Evolutionary conservation across 495 filamentous ascomycete genomes (phyloP).

Genomic region (Penicillium samsonianum): DNA sequence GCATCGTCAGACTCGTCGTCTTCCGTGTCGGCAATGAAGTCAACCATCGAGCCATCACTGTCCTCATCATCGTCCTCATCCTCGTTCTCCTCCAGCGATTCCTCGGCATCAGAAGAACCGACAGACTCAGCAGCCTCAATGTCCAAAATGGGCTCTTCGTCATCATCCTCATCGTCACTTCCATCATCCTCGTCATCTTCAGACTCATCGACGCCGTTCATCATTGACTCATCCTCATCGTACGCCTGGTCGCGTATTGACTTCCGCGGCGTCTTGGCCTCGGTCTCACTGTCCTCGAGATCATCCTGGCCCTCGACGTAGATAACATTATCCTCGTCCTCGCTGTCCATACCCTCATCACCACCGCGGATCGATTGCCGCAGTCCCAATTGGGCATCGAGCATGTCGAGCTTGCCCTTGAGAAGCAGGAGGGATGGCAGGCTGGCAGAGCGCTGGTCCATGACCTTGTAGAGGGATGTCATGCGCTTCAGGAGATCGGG

Average conservation of each 20-base stretch:
- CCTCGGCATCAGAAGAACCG: constrained; percentile 50
- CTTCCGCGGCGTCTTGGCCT: constrained; percentile 39
- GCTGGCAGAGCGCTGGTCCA: constrained; percentile 80
- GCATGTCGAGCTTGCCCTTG: constrained; percentile 90
- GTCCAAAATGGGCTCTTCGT: constrained; percentile 41
- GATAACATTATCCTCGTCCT: constrained; percentile 74
- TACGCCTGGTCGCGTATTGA: constrained; percentile 43
- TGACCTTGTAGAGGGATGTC: constrained; percentile 73
- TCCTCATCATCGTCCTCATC: constrained; percentile 47
- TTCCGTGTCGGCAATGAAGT: constrained; percentile 51
- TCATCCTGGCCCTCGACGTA: constrained; percentile 82
- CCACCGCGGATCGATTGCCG: constrained; percentile 59
- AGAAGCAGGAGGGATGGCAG: constrained; percentile 82
- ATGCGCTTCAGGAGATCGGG: constrained; percentile 76
- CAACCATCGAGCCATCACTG: constrained; percentile 45
- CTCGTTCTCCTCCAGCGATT: constrained; percentile 47
- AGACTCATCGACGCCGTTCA: constrained; percentile 44
- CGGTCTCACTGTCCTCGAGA: constrained; percentile 46
- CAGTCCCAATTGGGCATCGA: constrained; percentile 81
- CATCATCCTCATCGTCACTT: constrained; percentile 44
- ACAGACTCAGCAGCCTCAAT: constrained; percentile 50
- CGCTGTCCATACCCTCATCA: constrained; percentile 56
- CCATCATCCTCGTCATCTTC: constrained; percentile 45
- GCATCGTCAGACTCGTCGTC: constrained; percentile 45
- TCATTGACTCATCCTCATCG: constrained; percentile 51